A percentile compares a stretch with the other conserved stretches of the same genome.
phyloP scores from a whole-genome alignment of 352 stramenopile species.

The Ochromonadaceae sp. region DNA sequence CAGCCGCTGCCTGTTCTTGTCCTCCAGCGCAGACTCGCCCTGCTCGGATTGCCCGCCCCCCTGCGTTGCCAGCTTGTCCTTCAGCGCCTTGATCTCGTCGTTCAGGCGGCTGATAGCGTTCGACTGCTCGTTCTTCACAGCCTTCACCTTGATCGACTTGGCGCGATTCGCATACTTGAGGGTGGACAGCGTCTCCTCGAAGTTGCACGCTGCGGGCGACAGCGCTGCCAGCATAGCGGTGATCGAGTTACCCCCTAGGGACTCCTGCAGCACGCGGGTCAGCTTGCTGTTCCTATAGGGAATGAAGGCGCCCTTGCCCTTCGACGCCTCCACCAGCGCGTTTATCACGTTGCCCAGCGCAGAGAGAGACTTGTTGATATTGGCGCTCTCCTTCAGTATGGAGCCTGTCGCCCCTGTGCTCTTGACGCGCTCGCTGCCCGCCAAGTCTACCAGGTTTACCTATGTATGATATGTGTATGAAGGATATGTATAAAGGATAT shows the following conservation, averaged over 20 bases:
- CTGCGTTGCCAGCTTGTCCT: constrained; percentile 46
- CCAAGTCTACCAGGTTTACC: constrained; percentile 78
- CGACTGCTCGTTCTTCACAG: constrained; percentile 26
- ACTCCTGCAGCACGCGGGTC: constrained; percentile 78
- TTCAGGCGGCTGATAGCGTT: constrained; percentile 70
- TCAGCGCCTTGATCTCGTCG: constrained; percentile 61
- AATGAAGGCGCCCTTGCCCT: constrained; percentile 62
- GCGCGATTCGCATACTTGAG: constrained; percentile 59
- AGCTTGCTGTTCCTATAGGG: constrained; percentile 84
- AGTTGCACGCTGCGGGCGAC: constrained; percentile 46
- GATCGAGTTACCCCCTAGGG: constrained; percentile 65
- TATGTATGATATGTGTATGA: too few species aligned
- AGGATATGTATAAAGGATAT: too few species aligned
- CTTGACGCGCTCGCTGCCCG: constrained; percentile 38
- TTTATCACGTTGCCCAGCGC: constrained; percentile 81
- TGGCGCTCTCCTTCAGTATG: constrained; percentile 57
- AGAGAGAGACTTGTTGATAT: constrained; percentile 68
- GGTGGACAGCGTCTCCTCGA: constrained; percentile 73
- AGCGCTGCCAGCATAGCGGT: constrained; percentile 71
- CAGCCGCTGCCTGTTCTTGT: neutral
- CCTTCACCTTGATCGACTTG: constrained; percentile 23
- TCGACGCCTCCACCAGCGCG: constrained; percentile 67
- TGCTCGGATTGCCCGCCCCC: too few species aligned
- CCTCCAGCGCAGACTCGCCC: neutral
- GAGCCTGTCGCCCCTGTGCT: constrained; percentile 54